Percentiles rank a stretch among this genome's conserved stretches.
phyloP scores from a whole-genome alignment of 2,329 filamentous ascomycete species.

The Gnomoniopsis sp. region DNA sequence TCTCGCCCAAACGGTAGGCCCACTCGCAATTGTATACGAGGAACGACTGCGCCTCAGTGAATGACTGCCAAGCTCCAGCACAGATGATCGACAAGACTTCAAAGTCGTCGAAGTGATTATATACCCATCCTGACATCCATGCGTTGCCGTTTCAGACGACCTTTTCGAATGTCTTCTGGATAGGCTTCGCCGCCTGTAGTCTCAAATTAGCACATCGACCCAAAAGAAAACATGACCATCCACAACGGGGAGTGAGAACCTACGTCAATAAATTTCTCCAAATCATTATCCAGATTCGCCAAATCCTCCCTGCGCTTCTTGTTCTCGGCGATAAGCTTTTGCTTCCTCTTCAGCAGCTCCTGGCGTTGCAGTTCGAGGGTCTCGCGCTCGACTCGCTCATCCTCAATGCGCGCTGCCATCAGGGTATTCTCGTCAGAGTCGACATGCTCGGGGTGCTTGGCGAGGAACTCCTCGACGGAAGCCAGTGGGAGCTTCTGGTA shows the following conservation, averaged over 20 bases:
- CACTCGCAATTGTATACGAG: neutral
- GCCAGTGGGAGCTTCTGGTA: slow-evolving; percentile 84
- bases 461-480: slow-evolving; percentile 77
- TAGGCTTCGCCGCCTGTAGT: slow-evolving; percentile 75
- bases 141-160: slow-evolving; percentile 40
- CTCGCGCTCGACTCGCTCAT: slow-evolving; percentile 82
- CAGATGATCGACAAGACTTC: neutral
- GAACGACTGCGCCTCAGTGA: neutral
- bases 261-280: slow-evolving; percentile 92
- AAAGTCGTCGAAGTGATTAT: neutral
- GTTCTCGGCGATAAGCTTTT: slow-evolving; percentile 66
- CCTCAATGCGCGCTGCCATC: slow-evolving; percentile 86
- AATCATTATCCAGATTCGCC: slow-evolving; percentile 82
- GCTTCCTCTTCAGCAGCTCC: slow-evolving; percentile 65
- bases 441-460: slow-evolving; percentile 70
- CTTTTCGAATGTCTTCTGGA: slow-evolving; percentile 82
- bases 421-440: slow-evolving; percentile 72
- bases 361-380: slow-evolving; percentile 80
- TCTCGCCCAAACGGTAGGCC: neutral
- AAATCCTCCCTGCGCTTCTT: slow-evolving; percentile 93
- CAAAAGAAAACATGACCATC: no score
- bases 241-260: no score
- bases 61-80: neutral
- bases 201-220: slow-evolving; percentile 19
- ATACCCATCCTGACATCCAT: neutral